Conservation (phyloP, 441 rosid genomes). For the Macaranga tanarius region DNA sequence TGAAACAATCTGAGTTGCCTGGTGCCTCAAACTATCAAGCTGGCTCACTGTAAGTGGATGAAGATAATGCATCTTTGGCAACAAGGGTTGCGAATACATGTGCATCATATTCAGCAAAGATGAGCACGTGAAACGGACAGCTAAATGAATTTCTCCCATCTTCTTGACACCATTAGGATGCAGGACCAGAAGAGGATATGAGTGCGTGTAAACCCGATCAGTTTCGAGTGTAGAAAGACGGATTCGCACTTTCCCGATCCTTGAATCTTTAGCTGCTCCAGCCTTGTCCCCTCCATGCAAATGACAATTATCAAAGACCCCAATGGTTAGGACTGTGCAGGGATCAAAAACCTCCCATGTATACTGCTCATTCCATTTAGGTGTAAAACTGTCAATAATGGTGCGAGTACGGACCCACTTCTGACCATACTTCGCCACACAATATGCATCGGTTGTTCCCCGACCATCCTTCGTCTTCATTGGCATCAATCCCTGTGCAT, state of each 20-base stretch:
- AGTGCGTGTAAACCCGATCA: constrained; percentile 87
- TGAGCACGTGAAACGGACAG: constrained; percentile 87
- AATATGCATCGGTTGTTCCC: constrained; percentile 91
- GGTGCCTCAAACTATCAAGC: constrained; percentile 86
- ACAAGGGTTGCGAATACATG: constrained; percentile 76
- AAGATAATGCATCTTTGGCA: constrained; percentile 94
- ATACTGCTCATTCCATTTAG: constrained; percentile 97
- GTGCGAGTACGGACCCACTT: constrained; percentile 96
- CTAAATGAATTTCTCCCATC: constrained; percentile 96
- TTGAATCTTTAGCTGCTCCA: constrained; percentile 65
- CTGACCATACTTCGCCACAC: constrained; percentile 94
- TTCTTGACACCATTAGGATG: constrained; percentile 84
- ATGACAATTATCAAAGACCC: constrained; percentile 92
- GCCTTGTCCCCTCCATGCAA: constrained; percentile 72
- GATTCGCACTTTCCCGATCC: constrained; percentile 85
- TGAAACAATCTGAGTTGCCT: constrained; percentile 90
- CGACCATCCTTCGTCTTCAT: constrained; percentile 91
- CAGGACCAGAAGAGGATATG: constrained; percentile 85
- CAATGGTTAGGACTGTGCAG: constrained; percentile 88
- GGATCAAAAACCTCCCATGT: constrained; percentile 99
- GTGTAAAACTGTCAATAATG: constrained; percentile 77
- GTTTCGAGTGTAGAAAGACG: constrained; percentile 95
- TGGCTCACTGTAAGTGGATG: constrained; percentile 89
- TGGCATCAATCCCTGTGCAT: constrained; percentile 80
- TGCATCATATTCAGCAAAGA: constrained; percentile 96